These are phyloP conservation scores for Cotoneaster glaucophyllus DNA, from an alignment of 306 rosid genomes.

Conservation along the genomic window DNA sequence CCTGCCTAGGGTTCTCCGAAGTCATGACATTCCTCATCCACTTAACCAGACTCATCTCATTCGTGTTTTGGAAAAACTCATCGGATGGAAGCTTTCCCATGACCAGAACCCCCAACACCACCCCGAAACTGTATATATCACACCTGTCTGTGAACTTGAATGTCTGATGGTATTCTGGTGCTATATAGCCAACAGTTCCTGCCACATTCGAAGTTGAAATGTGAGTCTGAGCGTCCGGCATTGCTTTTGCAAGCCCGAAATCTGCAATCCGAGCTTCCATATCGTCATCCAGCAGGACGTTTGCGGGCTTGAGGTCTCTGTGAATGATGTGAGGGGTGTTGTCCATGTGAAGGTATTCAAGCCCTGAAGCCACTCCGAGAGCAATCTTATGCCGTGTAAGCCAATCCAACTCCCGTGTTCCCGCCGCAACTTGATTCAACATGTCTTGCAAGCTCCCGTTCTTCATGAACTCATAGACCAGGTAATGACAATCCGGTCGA, in stretches of 20 bases:
- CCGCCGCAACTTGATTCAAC: slow-evolving; percentile 24
- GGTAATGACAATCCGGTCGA: slow-evolving; percentile 74
- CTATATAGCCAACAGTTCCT: slow-evolving; percentile 78
- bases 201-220: slow-evolving; percentile 65
- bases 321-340: slow-evolving; percentile 76
- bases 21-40: slow-evolving; percentile 67
- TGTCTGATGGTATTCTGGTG: slow-evolving; percentile 89
- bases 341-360: slow-evolving; percentile 73
- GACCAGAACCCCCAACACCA: slow-evolving; percentile 68
- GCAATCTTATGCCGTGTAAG: slow-evolving; percentile 54
- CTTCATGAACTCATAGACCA: slow-evolving; percentile 87
- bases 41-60: slow-evolving; percentile 75
- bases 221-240: slow-evolving; percentile 73
- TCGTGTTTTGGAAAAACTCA: slow-evolving; percentile 50
- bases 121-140: slow-evolving; percentile 84
- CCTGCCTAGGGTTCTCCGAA: slow-evolving; percentile 55
- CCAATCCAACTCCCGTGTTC: slow-evolving; percentile 57
- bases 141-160: slow-evolving; percentile 88
- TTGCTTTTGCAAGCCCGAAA: slow-evolving; percentile 87
- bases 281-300: slow-evolving; percentile 72
- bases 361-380: slow-evolving; percentile 69
- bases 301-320: slow-evolving; percentile 78
- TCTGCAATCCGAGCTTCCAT: slow-evolving; percentile 93
- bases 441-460: slow-evolving; percentile 78
- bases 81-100: slow-evolving; percentile 79